Evolutionary conservation across 2,329 filamentous ascomycete species (phyloP).

Genomic region (Aspergillus transmontanensis): DNA sequence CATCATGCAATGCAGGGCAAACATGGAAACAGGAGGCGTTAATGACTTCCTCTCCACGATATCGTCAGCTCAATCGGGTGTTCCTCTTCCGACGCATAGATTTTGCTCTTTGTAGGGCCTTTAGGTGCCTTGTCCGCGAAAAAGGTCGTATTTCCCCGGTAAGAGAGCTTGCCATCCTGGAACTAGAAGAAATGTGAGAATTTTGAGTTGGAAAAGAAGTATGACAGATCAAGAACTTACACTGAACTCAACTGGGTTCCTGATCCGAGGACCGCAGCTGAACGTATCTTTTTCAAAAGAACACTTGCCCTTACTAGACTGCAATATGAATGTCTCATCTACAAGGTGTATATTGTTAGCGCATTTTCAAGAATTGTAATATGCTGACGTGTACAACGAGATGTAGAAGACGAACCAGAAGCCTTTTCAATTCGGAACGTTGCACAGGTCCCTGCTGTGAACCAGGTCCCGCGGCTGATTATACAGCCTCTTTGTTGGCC

Average conservation of each 20-base stretch:
- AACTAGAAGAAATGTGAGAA: conserved; percentile 22
- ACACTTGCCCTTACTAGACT: conserved; percentile 62
- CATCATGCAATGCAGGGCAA: neutral
- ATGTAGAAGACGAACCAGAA: conserved; percentile 29
- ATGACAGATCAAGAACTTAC: conserved; percentile 22
- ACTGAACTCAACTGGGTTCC: conserved; percentile 32
- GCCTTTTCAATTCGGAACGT: conserved; percentile 48
- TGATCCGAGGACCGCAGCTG: conserved; percentile 51
- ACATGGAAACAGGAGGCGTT: neutral
- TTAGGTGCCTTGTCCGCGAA: conserved; percentile 42
- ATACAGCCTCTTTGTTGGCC: conserved; percentile 59
- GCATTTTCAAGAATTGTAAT: neutral
- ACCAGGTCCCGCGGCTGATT: conserved; percentile 69
- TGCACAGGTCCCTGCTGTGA: conserved; percentile 67
- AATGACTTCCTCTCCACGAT: conserved; percentile 28
- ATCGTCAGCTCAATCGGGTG: conserved; percentile 39
- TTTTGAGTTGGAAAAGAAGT: neutral
- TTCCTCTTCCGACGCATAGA: conserved; percentile 34
- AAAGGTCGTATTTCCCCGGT: conserved; percentile 38
- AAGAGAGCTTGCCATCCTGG: conserved; percentile 36
- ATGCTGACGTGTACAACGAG: neutral
- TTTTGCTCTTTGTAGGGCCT: conserved; percentile 35
- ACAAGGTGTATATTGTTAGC: neutral
- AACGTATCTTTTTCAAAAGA: conserved; percentile 57
- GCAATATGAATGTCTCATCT: conserved; percentile 54